These are phyloP conservation scores for Mycena crocata DNA, from an alignment of 768 basidiomycete genomes.

Conservation along the genomic window DNA sequence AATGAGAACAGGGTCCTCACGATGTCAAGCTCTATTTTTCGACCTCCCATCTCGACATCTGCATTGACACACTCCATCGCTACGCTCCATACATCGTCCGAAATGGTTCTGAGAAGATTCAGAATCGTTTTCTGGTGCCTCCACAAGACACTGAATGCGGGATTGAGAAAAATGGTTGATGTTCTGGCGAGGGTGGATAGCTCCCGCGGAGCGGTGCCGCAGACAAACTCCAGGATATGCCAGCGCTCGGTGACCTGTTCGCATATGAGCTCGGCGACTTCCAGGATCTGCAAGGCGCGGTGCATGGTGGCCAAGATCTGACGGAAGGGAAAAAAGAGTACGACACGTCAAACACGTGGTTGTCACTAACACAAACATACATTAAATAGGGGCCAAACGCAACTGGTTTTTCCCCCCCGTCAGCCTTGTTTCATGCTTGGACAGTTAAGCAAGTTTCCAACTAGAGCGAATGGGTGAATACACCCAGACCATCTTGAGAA, in stretches of 20 bases:
- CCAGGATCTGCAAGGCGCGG: not conserved
- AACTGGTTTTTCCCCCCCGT: too few species aligned
- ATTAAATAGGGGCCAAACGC: too few species aligned
- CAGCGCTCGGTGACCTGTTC: not conserved
- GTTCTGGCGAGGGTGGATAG: slow-evolving; percentile 3
- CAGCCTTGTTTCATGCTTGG: too few species aligned
- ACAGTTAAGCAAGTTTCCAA: too few species aligned
- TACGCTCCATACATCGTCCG: not conserved
- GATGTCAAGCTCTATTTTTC: not conserved
- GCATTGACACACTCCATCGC: not conserved
- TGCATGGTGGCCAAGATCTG: too few species aligned
- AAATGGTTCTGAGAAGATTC: not conserved
- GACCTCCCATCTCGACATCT: not conserved
- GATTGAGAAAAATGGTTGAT: not conserved
- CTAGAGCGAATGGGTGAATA: too few species aligned
- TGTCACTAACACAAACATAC: too few species aligned
- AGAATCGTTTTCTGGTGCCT: not conserved
- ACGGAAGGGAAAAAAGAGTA: too few species aligned
- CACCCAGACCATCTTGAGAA: too few species aligned
- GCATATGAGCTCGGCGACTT: not conserved
- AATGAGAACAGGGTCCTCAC: not conserved
- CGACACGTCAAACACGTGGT: too few species aligned
- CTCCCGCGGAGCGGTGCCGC: not conserved
- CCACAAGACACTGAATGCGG: not conserved
- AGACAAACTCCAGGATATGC: too few species aligned